phyloP scores from a whole-genome alignment of 2,329 filamentous ascomycete species.

The Cladosporium sphaerospermum region DNA sequence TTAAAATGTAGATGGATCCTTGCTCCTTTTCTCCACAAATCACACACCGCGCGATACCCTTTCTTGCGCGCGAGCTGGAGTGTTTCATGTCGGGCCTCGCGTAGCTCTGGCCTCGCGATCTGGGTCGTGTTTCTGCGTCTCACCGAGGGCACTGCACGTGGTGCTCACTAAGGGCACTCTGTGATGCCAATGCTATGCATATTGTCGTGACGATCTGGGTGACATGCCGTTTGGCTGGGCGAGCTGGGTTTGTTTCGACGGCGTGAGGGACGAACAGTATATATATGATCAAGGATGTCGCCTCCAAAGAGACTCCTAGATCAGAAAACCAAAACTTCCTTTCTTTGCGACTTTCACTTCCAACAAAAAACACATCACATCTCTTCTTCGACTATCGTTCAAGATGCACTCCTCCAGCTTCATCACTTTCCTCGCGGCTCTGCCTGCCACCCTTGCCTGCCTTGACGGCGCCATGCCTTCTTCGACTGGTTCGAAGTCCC shows the following conservation, averaged over 20 bases:
- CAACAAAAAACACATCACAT: background rate
- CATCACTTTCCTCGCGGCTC: slow-evolving; percentile 21
- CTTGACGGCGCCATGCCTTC: slow-evolving; percentile 15
- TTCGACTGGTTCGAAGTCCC: slow-evolving; percentile 13
- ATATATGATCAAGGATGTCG: too few relatives aligned
- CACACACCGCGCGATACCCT: background rate
- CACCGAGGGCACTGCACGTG: too few relatives aligned
- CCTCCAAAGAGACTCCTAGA: too few relatives aligned
- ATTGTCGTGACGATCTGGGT: too few relatives aligned
- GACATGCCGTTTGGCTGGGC: too few relatives aligned
- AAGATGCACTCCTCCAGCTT: slow-evolving; percentile 8
- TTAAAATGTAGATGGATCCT: too few relatives aligned
- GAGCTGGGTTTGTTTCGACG: too few relatives aligned
- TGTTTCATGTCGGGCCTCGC: background rate
- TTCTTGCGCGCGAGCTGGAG: background rate
- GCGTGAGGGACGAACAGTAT: too few relatives aligned
- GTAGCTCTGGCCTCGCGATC: background rate
- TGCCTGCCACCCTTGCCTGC: slow-evolving; percentile 17
- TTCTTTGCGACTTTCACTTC: background rate
- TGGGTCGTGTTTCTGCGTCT: too few relatives aligned
- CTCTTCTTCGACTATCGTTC: background rate
- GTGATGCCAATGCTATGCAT: too few relatives aligned
- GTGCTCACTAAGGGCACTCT: too few relatives aligned
- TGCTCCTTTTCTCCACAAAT: background rate
- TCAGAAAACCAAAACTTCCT: too few relatives aligned